Evolutionary conservation across 768 basidiomycete species (phyloP), one percentile per base, ranked within the genome.

Genomic region (Tricholoma bakamatsutake): DNA sequence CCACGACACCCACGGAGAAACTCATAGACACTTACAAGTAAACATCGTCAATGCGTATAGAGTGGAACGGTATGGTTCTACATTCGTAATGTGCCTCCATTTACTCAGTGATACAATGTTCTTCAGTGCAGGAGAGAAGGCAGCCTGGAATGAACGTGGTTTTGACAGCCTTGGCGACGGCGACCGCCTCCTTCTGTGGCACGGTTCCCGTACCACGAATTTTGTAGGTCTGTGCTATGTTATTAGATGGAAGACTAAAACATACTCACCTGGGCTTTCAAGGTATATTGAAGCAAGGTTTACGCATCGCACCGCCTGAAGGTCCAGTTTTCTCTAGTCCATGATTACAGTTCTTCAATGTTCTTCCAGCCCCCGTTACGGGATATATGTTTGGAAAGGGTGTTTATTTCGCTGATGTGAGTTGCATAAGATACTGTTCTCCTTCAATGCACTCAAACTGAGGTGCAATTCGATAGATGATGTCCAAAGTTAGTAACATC

Each of bases 351-450:
- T 46, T 33, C 27, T 30, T 48, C 18, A 48, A 28, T n/a, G 11
- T 34, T 55, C 5, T 31, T 55, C 15, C 54, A 78, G 80, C 80
- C 6, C 79, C 78, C 53, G 77, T 78, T 24, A 77, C 75, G 59
- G 80, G 78, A 62, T 82, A 82, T 63, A 85, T 84, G 83, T 84
- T 84, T 63, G 83, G 83, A 52, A 84, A 84, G 66, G 83, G 81
- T 43, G 80, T 83, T 34, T 84, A 85, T 65, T 82, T 85, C 53
- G 82, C 83, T 4, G 82, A 84, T 67, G 81, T 81, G 58, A 64
- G 78, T 58, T 30, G n/a, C n/a, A 24, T n/a, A 47, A 27, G 3
- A 45, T 45, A 5, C 21, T 27, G 34, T 33, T 46, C 15, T 27
- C 37, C 21, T 2, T 60, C 15, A 52, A n/a, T 31, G 5, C 6